Percentiles rank a stretch among this genome's conserved stretches.
Evolutionary conservation across 106 monocot species (phyloP).

Genomic region (Vanilla planifolia): DNA sequence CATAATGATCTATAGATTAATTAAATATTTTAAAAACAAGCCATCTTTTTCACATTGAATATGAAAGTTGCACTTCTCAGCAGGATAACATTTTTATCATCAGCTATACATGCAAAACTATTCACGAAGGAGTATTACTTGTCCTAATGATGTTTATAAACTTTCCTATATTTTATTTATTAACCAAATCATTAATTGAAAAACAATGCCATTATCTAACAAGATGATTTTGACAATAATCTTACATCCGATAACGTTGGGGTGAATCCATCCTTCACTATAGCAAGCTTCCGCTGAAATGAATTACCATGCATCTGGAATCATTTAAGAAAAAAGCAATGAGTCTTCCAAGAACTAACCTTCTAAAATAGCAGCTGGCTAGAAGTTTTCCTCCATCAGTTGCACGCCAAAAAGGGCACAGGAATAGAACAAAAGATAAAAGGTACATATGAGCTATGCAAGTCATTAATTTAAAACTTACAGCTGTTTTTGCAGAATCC

Average conservation of each 20-base stretch:
- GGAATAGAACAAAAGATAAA: not conserved
- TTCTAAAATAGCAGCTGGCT: not conserved
- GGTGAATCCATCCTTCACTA: slow-evolving; percentile 68
- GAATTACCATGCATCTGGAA: slow-evolving; percentile 98
- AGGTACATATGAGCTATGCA: not conserved
- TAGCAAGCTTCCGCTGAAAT: slow-evolving; percentile 85
- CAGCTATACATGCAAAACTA: no score
- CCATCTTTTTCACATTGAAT: no score
- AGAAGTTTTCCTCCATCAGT: not conserved
- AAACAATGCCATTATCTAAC: not conserved
- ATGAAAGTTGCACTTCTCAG: no score
- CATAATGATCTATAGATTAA: no score
- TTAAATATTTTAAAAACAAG: no score
- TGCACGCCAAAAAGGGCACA: not conserved
- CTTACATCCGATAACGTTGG: slow-evolving; percentile 65
- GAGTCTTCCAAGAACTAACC: not conserved
- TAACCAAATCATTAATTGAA: not conserved
- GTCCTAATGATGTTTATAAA: no score
- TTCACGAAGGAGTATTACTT: no score
- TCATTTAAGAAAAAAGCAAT: slow-evolving; percentile 5
- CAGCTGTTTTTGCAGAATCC: slow-evolving; percentile 77
- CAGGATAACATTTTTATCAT: no score
- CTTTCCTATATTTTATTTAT: no score
- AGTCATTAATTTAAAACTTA: slow-evolving; percentile 21
- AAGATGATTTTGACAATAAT: not conserved